Evolutionary conservation across 2,329 filamentous ascomycete genomes (phyloP), one percentile per base, ranked within the genome.

Genomic region (Microsporum canis): DNA sequence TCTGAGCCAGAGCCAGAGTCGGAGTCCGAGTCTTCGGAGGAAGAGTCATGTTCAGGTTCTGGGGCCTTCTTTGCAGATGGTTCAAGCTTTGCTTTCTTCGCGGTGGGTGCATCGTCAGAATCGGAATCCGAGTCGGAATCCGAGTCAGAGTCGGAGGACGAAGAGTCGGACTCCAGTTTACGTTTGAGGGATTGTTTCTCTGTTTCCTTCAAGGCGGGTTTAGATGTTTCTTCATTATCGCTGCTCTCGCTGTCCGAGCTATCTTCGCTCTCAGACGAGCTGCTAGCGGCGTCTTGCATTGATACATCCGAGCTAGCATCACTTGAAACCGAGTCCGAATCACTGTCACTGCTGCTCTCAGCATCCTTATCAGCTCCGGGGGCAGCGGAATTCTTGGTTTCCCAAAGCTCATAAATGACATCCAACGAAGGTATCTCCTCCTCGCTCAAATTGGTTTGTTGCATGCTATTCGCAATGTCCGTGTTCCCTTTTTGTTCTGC

Each of bases 401-500:
- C 64, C 66, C 68, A 71, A 27, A 63, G 63, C 59, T 72, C 69
- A 63, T 73, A 72, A 66, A 78, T 72, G 56, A 77, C 74, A 56
- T 76, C 53, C 67, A 78, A 64, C 61, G 73, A 75, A 6, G 73
- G 73, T 60, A 69, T 66, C 66, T 71, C 58, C 59, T 63, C 59
- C 14, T 36, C 36, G 34, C 33, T 33, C 34, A 57, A 12, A 6
- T 58, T 55, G 36, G 62, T 59, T 45, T 68, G 63, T 41, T 61
- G 63, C 49, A 66, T 57, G 5, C 65, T 69, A 57, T 71, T 71
- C 64, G n/a, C 68, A 57, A 55, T 73, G 65, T 23, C 65, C 63
- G 45, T 66, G 68, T 62, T 69, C 66, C n/a, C 63, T 76, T 78
- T 70, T 75, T 80, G 78, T 69, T 89, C 84, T 70, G 85, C 83